Base-by-base conservation (phyloP, 2,329 filamentous ascomycete species). In the Monosporascus ibericus region DNA sequence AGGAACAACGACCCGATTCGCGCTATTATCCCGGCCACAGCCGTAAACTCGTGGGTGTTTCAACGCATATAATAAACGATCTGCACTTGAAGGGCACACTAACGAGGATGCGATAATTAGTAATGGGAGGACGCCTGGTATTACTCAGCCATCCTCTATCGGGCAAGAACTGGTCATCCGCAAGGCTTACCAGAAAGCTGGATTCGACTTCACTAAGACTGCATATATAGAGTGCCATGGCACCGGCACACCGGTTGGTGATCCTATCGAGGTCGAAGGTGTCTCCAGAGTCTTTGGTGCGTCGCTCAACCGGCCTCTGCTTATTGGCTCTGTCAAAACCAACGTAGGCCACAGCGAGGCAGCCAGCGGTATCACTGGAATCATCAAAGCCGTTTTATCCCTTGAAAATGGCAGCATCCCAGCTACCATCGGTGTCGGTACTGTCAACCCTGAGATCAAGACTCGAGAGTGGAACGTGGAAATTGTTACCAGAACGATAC, bases 41-140 rank as follows among this genome's bases (percentile, higher is more conserved):
- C 58, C 0, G 34, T 63, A 0, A 64, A 63, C 38, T 15, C 53
- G 60, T 60, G 22, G 48, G 58, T 47, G 24, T 25, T 25, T 25
- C 24, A 25, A 25, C 24, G 24, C 7, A 25, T 25, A 25, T 25
- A 25, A 25, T 25, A 25, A 25, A 25, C 20, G 38, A n/a, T 15
- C 38, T 6, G 14, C 17, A 44, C 14, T 20, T 20, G 18, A n/a
- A 15, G 30, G 9, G 14, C 9, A 38, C n/a, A 36, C n/a, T 48
- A 17, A 48, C 6, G 9, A 38, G 7, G n/a, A 34, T 52, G 14
- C 20, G 20, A 39, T n/a, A n/a, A n/a, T n/a, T 40, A 62, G 58
- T 1, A 74, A 78, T 53, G 77, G 77, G 2, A 63, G 53, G 27
- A 67, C 76, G 60, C 11, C 63, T 3, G 77, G 76, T 0, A 74